Evolutionary conservation across 1,139 yeast genomes (phyloP).

Genomic region (Debaryomycetaceae sp.): DNA sequence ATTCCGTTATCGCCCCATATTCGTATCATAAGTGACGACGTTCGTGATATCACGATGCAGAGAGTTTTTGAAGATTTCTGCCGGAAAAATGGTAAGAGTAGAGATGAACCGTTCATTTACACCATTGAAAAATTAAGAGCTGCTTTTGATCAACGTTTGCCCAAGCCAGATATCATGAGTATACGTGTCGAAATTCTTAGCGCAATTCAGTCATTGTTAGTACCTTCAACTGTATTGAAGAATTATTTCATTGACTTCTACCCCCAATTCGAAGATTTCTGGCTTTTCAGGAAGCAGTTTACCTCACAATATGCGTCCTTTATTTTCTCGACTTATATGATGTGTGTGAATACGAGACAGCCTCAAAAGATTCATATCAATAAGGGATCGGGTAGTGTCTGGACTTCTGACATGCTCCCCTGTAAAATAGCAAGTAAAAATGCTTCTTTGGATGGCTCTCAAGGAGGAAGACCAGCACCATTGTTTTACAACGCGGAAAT

Average conservation of each 20-base stretch:
- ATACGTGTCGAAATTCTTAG: constrained; percentile 87
- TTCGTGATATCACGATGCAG: constrained; percentile 75
- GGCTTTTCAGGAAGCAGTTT: constrained; percentile 95
- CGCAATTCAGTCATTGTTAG: constrained; percentile 82
- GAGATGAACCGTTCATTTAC: constrained; percentile 89
- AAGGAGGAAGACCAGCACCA: constrained; percentile 68
- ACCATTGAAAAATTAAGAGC: constrained; percentile 85
- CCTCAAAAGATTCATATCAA: constrained; percentile 91
- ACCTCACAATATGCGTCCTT: constrained; percentile 96
- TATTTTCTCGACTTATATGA: constrained; percentile 88
- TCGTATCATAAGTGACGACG: constrained; percentile 82
- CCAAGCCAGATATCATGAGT: constrained; percentile 87
- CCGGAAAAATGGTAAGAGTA: constrained; percentile 63
- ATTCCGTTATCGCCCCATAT: constrained; percentile 95
- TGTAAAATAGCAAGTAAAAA: constrained; percentile 67
- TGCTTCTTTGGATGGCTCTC: constrained; percentile 55
- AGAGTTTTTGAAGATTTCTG: constrained; percentile 88
- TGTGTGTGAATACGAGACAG: constrained; percentile 90
- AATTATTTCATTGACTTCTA: constrained; percentile 62
- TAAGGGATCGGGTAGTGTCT: constrained; percentile 78
- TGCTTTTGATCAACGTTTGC: constrained; percentile 88
- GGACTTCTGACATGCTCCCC: constrained; percentile 96
- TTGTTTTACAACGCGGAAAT: constrained; percentile 90
- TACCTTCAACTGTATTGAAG: constrained; percentile 81
- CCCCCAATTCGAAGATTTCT: constrained; percentile 85